These are phyloP conservation scores for Penicillium atrosanguineum DNA, from an alignment of 495 filamentous ascomycete species.

Conservation along the genomic window DNA sequence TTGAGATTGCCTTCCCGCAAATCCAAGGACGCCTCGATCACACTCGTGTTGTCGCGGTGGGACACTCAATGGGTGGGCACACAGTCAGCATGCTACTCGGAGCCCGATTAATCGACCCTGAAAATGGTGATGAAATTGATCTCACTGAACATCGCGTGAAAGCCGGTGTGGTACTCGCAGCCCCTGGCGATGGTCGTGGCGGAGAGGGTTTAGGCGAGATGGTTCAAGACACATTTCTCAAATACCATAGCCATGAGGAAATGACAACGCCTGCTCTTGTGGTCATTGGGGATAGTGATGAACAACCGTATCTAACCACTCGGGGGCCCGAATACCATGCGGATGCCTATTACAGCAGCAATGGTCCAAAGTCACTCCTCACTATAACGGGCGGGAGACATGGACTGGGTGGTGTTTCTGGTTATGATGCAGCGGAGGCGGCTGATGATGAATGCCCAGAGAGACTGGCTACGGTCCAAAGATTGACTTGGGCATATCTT, in stretches of 20 bases:
- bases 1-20: conserved; percentile 33
- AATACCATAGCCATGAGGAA: conserved; percentile 28
- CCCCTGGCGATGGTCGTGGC: conserved; percentile 27
- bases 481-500: conserved; percentile 42
- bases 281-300: conserved; percentile 38
- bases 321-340: conserved; percentile 41
- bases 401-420: conserved; percentile 38
- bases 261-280: conserved; percentile 39
- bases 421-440: conserved; percentile 38
- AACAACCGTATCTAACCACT: conserved; percentile 30
- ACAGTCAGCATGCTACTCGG: conserved; percentile 38
- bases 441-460: conserved; percentile 39
- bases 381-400: conserved; percentile 34
- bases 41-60: conserved; percentile 35
- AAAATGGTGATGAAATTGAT: not conserved
- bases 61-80: conserved; percentile 40
- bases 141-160: conserved; percentile 29
- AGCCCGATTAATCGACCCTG: conserved; percentile 28
- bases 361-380: conserved; percentile 38
- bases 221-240: conserved; percentile 26
- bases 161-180: conserved; percentile 35
- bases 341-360: conserved; percentile 33
- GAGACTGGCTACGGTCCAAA: conserved; percentile 33
- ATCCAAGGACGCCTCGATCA: conserved; percentile 34
- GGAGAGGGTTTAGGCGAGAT: conserved; percentile 21